Evolutionary conservation across 2,329 filamentous ascomycete species (phyloP).

Genomic region (Rosellinia necatrix): DNA sequence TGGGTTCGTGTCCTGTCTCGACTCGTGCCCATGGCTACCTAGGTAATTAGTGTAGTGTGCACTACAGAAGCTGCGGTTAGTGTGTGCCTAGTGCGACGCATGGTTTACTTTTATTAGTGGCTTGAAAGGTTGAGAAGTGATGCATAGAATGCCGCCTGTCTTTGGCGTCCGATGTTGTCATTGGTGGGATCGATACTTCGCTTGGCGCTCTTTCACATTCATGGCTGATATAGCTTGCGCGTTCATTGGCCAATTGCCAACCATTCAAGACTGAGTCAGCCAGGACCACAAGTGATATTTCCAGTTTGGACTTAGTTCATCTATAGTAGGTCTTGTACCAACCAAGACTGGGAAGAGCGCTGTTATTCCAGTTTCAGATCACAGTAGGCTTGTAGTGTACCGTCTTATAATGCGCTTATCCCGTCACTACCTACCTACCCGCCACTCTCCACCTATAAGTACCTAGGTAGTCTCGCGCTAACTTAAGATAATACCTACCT

Average conservation of each 20-base stretch:
- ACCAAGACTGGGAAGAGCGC: slow-evolving; percentile 7
- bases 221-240: background rate
- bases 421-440: background rate
- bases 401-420: too few species aligned
- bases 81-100: slow-evolving; percentile 3
- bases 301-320: background rate
- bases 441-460: too few species aligned
- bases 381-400: slow-evolving; percentile 8
- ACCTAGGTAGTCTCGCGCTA: too few species aligned
- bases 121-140: too few species aligned
- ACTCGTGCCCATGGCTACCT: slow-evolving; percentile 16
- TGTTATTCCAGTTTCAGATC: slow-evolving; percentile 16
- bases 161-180: slow-evolving; percentile 2
- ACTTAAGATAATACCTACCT: too few species aligned
- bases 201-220: slow-evolving; percentile 10
- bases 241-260: slow-evolving; percentile 14
- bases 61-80: too few species aligned
- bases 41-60: too few species aligned
- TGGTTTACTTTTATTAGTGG: too few species aligned
- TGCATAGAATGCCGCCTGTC: too few species aligned
- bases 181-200: slow-evolving; percentile 13
- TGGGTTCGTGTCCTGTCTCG: slow-evolving; percentile 19
- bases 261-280: slow-evolving; percentile 6
- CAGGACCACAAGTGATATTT: background rate
- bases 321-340: too few species aligned